Percentiles rank a stretch among this genome's conserved stretches.
Conservation (phyloP, 23 red algal species). For the Rhodosorus marinus region DNA sequence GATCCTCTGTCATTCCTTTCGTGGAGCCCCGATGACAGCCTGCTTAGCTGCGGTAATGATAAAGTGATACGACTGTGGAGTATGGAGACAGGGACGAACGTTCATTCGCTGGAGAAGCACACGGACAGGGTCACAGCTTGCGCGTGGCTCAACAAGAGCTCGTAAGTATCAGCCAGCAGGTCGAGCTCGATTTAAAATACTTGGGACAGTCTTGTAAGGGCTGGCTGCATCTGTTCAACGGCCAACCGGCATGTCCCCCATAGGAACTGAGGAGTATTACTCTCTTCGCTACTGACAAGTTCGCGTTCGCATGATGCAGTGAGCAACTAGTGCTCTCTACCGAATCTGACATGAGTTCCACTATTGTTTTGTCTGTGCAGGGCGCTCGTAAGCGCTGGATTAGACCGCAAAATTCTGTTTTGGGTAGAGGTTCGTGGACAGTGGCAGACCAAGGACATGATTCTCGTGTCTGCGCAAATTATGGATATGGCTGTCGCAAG, state of each 20-base stretch:
- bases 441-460: too few species aligned
- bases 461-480: too few species aligned
- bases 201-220: neutral
- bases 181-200: neutral
- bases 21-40: conserved; percentile 68
- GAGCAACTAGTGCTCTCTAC: too few species aligned
- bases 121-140: conserved; percentile 45
- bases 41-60: conserved; percentile 61
- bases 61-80: conserved; percentile 57
- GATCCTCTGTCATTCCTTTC: conserved; percentile 49
- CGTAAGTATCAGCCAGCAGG: conserved; percentile 8
- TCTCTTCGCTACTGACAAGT: too few species aligned
- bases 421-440: too few species aligned
- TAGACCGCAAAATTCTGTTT: too few species aligned
- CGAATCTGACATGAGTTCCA: too few species aligned
- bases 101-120: conserved; percentile 34
- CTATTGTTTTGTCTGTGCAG: too few species aligned
- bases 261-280: too few species aligned
- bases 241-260: too few species aligned
- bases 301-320: too few species aligned
- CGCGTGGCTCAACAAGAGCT: conserved; percentile 72
- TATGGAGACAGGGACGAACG: conserved; percentile 27
- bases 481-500: conserved; percentile 47
- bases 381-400: too few species aligned
- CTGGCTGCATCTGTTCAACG: conserved; percentile 15